These are phyloP conservation scores for Tylopilus balloui DNA, from an alignment of 768 basidiomycete species.

Conservation along the genomic window DNA sequence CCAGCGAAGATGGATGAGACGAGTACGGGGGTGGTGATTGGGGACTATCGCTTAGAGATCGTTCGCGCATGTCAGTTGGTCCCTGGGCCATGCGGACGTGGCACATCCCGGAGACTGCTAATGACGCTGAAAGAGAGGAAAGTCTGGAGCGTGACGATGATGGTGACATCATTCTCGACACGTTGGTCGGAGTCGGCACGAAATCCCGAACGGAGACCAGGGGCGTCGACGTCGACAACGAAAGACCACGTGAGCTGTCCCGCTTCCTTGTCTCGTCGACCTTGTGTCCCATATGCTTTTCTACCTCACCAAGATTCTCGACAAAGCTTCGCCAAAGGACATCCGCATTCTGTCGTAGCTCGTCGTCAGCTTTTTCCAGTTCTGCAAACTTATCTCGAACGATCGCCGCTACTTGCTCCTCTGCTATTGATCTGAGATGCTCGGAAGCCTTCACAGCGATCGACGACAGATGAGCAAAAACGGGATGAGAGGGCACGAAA, in stretches of 20 bases:
- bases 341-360: conserved; percentile 55
- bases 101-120: conserved; percentile 56
- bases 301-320: conserved; percentile 41
- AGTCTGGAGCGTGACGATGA: conserved; percentile 38
- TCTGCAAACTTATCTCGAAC: conserved; percentile 51
- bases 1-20: conserved; percentile 33
- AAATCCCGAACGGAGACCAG: conserved; percentile 50
- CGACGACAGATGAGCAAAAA: conserved; percentile 60
- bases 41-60: conserved; percentile 17
- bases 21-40: conserved; percentile 35
- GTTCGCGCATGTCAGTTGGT: conserved; percentile 12
- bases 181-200: conserved; percentile 41
- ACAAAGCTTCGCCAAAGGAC: conserved; percentile 58
- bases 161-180: conserved; percentile 34
- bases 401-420: conserved; percentile 52
- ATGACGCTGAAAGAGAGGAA: conserved; percentile 69
- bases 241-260: conserved; percentile 22
- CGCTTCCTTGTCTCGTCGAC: conserved; percentile 14
- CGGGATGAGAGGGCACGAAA: conserved; percentile 69
- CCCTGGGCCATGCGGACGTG: conserved; percentile 39
- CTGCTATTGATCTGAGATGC: conserved; percentile 49
- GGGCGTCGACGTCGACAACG: conserved; percentile 23
- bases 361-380: conserved; percentile 51
- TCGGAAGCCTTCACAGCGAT: conserved; percentile 54
- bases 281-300: conserved; percentile 34